Percentiles rank a stretch among this genome's conserved stretches.
Evolutionary conservation across 1,284 basidiomycete species (phyloP).

Genomic region (Boletus semigastroideus): DNA sequence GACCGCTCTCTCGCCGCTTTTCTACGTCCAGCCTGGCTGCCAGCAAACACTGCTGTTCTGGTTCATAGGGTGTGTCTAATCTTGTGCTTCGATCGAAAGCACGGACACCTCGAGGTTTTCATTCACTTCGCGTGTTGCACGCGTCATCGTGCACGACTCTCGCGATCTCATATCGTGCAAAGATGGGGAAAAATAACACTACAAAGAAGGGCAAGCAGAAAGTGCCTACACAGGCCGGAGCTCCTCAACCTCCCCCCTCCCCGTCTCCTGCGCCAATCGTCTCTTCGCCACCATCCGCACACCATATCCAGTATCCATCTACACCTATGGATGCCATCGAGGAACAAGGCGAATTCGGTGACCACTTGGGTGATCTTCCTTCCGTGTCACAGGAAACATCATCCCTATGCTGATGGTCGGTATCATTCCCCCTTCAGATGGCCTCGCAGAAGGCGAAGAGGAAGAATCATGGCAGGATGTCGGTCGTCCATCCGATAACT

Average conservation of each 20-base stretch:
- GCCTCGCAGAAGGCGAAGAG: slow-evolving; percentile 12
- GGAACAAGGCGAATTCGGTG: slow-evolving; percentile 29
- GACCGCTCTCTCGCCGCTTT: neutral
- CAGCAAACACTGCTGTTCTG: neutral
- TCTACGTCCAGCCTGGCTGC: no score
- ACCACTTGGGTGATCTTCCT: slow-evolving; percentile 21
- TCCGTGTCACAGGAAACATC: neutral
- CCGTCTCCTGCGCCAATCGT: slow-evolving; percentile 12
- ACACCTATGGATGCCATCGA: slow-evolving; percentile 25
- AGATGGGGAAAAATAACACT: slow-evolving; percentile 30
- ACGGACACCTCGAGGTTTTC: slow-evolving; percentile 28
- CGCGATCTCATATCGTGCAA: slow-evolving; percentile 17
- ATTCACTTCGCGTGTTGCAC: slow-evolving; percentile 27
- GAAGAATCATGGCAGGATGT: slow-evolving; percentile 33
- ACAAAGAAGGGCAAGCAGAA: slow-evolving; percentile 40
- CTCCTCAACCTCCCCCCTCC: slow-evolving; percentile 8
- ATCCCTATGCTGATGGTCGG: slow-evolving; percentile 12
- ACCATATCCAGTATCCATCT: slow-evolving; percentile 24
- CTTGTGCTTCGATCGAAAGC: slow-evolving; percentile 11
- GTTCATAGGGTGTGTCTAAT: slow-evolving; percentile 10
- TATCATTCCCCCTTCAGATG: slow-evolving; percentile 15
- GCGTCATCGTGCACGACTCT: slow-evolving; percentile 29
- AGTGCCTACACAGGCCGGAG: slow-evolving; percentile 14
- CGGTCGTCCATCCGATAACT: slow-evolving; percentile 22
- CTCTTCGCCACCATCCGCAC: slow-evolving; percentile 31